Conservation (phyloP, 139 green algal species). For the Chlorella vulgaris region DNA sequence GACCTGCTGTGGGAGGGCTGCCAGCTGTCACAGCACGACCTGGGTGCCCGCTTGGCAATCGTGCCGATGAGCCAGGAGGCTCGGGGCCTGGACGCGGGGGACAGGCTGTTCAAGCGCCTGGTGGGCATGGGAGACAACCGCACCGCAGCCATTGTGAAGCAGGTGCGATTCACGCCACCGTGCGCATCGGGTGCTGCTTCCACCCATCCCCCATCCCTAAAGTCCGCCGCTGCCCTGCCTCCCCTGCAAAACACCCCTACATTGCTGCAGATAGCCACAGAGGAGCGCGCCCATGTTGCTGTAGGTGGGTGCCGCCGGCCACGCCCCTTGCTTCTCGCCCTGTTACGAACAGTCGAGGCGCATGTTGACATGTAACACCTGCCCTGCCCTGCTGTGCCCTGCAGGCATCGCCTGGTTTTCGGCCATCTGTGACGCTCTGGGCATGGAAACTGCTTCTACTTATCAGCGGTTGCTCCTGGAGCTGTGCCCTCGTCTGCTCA, state of each 20-base stretch:
- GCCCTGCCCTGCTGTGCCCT: background rate
- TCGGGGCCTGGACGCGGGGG: slow-evolving; percentile 46
- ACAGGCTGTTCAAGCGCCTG: slow-evolving; percentile 62
- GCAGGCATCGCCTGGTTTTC: slow-evolving; percentile 77
- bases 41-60: slow-evolving; percentile 69
- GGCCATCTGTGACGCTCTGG: slow-evolving; percentile 57
- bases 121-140: slow-evolving; percentile 70
- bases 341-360: no score
- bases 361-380: no score
- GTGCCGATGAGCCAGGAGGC: slow-evolving; percentile 70
- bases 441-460: slow-evolving; percentile 18
- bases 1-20: slow-evolving; percentile 83
- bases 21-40: slow-evolving; percentile 42
- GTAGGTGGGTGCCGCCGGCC: slow-evolving; percentile 54
- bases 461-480: slow-evolving; percentile 52
- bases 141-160: slow-evolving; percentile 43
- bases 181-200: no score
- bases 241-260: no score
- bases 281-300: slow-evolving; percentile 83
- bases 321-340: no score
- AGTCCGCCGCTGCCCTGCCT: no score
- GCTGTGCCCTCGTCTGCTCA: slow-evolving; percentile 66
- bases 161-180: background rate
- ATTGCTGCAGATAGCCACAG: slow-evolving; percentile 35
- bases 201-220: no score